These are phyloP conservation scores for Collybiopsis confluens DNA, from an alignment of 768 basidiomycete genomes.

Conservation along the genomic window DNA sequence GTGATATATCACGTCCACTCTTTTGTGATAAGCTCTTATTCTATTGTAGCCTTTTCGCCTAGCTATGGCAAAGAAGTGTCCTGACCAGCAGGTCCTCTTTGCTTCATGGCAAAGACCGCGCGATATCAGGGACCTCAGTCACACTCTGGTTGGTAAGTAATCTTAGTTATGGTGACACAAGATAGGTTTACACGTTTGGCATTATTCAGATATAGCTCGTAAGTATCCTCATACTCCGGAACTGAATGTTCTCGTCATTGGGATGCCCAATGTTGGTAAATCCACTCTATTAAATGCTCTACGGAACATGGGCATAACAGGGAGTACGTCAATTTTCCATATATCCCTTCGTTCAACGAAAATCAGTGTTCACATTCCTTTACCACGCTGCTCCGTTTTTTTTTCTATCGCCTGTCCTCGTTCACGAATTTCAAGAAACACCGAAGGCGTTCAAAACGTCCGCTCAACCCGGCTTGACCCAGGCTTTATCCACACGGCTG, in stretches of 20 bases:
- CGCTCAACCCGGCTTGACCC: slow-evolving; percentile 86
- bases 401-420: too few relatives aligned
- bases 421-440: slow-evolving; percentile 41
- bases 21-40: slow-evolving; percentile 7
- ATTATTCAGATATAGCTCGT: slow-evolving; percentile 30
- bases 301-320: slow-evolving; percentile 79
- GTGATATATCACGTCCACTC: not conserved
- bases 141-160: slow-evolving; percentile 73
- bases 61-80: slow-evolving; percentile 69
- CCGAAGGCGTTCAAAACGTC: slow-evolving; percentile 90
- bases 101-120: slow-evolving; percentile 66
- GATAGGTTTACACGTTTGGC: not conserved
- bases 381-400: not conserved
- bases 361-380: not conserved
- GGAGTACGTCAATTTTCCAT: slow-evolving; percentile 53
- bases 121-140: slow-evolving; percentile 61
- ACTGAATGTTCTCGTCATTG: slow-evolving; percentile 87
- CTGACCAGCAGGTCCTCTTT: slow-evolving; percentile 64
- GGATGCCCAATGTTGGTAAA: slow-evolving; percentile 99
- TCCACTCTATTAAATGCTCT: slow-evolving; percentile 91
- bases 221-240: slow-evolving; percentile 67
- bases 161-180: too few relatives aligned
- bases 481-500: slow-evolving; percentile 81
- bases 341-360: slow-evolving; percentile 4
- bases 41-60: slow-evolving; percentile 60